phyloP scores from a whole-genome alignment of 2,329 filamentous ascomycete species.

The Mariannaea elegans region DNA sequence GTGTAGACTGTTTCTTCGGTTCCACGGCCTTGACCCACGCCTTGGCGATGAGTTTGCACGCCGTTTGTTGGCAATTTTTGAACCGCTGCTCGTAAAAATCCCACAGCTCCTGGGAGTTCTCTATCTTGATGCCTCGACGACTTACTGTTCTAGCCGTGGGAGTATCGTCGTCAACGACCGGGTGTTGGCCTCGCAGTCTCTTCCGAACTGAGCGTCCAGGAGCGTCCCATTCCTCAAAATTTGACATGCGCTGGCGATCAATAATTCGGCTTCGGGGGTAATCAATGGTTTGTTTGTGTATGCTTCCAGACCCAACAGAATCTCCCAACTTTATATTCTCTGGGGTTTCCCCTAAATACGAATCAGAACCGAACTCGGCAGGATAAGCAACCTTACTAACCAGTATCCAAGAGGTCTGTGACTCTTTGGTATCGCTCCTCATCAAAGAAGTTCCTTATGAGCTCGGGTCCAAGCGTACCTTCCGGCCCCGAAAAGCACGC shows the following conservation, averaged over 20 bases:
- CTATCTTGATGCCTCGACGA: conserved; percentile 58
- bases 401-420: conserved; percentile 48
- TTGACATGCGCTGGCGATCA: conserved; percentile 45
- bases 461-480: conserved; percentile 46
- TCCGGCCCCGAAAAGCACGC: conserved; percentile 57
- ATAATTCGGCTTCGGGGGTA: conserved; percentile 38
- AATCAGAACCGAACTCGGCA: conserved; percentile 18
- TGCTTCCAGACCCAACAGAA: conserved; percentile 37
- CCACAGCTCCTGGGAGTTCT: conserved; percentile 63
- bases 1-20: conserved; percentile 79
- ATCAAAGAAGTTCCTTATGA: conserved; percentile 58
- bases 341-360: conserved; percentile 42
- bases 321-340: conserved; percentile 47
- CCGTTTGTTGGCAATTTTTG: conserved; percentile 73
- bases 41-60: conserved; percentile 77
- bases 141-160: conserved; percentile 51
- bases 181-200: conserved; percentile 47
- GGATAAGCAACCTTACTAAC: conserved; percentile 42
- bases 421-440: conserved; percentile 52
- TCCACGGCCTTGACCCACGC: conserved; percentile 80
- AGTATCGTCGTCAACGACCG: conserved; percentile 52
- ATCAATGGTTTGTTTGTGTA: conserved; percentile 36
- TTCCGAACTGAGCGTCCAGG: conserved; percentile 42
- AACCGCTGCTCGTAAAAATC: conserved; percentile 70
- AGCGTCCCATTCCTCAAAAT: conserved; percentile 46